phyloP scores from a whole-genome alignment of 805 yeast species.

The Ogataea zsoltii region DNA sequence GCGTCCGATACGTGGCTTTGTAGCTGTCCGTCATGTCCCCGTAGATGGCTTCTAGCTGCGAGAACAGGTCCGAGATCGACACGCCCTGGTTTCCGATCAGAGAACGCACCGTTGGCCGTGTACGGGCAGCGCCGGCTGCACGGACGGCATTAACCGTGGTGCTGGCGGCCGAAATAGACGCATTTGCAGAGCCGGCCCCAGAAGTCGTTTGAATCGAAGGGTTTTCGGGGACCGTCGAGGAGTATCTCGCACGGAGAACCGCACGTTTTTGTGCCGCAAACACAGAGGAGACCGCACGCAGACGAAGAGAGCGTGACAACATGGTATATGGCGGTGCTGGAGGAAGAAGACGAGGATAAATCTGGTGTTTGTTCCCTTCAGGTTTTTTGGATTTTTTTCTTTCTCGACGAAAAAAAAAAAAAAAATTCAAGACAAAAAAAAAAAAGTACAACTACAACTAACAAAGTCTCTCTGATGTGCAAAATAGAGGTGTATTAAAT shows the following conservation, averaged over 20 bases:
- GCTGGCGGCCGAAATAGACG: no score
- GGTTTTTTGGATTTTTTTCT: not conserved
- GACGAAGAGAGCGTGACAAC: constrained; percentile 4
- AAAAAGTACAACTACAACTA: no score
- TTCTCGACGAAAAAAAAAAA: not conserved
- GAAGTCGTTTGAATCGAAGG: not conserved
- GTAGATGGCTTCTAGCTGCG: constrained; percentile 2
- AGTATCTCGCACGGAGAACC: no score
- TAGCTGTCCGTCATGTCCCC: not conserved
- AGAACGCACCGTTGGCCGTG: no score
- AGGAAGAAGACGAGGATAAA: no score
- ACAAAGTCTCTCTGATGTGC: no score
- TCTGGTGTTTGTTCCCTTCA: not conserved
- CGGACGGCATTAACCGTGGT: no score
- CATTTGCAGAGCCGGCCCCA: not conserved
- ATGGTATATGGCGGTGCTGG: not conserved
- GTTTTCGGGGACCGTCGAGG: no score
- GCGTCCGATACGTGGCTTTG: not conserved
- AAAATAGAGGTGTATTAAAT: not conserved
- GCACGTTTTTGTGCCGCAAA: no score
- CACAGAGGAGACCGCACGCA: not conserved
- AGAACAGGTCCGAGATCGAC: constrained; percentile 8
- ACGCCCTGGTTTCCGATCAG: constrained; percentile 6
- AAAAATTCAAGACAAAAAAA: no score
- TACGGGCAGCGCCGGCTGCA: no score